These are phyloP conservation scores for Bjerkandera adusta DNA, from an alignment of 1,284 basidiomycete species.

Conservation along the genomic window DNA sequence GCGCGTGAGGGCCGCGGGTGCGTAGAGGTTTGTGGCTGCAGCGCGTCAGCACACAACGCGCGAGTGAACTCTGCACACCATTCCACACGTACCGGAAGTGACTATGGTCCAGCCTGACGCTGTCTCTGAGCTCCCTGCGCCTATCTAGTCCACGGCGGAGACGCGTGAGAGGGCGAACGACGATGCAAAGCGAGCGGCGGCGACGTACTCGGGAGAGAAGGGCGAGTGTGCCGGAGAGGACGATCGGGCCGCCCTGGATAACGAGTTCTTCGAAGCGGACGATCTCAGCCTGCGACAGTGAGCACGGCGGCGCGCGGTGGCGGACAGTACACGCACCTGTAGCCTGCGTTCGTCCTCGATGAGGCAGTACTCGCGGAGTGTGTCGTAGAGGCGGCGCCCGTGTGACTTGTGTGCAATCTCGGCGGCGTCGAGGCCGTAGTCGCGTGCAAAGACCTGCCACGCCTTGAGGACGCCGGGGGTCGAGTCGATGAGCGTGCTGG, in stretches of 20 bases:
- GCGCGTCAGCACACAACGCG: neutral
- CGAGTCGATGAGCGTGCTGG: conserved; percentile 68
- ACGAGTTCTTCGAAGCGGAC: conserved; percentile 65
- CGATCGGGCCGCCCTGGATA: conserved; percentile 54
- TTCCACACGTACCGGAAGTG: conserved; percentile 60
- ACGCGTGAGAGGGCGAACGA: conserved; percentile 1
- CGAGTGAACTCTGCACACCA: neutral
- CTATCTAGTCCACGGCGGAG: conserved; percentile 21
- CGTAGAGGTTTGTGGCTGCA: conserved; percentile 66
- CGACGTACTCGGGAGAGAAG: conserved; percentile 46
- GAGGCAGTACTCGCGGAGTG: conserved; percentile 64
- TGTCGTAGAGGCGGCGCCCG: conserved; percentile 73
- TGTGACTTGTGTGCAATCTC: conserved; percentile 59
- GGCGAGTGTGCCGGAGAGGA: conserved; percentile 50
- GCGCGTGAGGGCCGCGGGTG: conserved; percentile 57
- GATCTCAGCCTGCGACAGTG: conserved; percentile 47
- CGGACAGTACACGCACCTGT: conserved; percentile 35
- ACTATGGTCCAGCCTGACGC: conserved; percentile 69
- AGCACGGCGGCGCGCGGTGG: neutral
- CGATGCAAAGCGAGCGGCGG: no score
- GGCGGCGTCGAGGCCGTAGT: conserved; percentile 52
- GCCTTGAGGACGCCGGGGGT: conserved; percentile 66
- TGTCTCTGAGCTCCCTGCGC: conserved; percentile 28
- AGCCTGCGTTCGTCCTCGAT: conserved; percentile 57
- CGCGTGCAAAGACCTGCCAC: conserved; percentile 57